A percentile compares a stretch with the other conserved stretches of the same genome.
Evolutionary conservation across 2,329 filamentous ascomycete genomes (phyloP).

Genomic region (Colletotrichum theobromicola): DNA sequence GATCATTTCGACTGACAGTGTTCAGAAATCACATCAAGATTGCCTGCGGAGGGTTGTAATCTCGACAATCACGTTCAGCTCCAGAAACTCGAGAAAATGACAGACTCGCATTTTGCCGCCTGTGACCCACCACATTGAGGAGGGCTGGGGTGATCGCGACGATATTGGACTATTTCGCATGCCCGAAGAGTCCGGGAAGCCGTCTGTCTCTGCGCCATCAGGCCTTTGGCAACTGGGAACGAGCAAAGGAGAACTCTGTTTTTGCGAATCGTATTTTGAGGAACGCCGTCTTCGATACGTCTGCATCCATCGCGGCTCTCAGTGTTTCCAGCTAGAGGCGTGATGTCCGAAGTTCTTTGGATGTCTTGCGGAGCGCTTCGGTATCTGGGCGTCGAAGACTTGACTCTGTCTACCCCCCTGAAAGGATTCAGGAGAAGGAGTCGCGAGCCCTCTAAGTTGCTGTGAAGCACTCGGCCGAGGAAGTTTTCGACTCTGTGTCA

Average conservation of each 20-base stretch:
- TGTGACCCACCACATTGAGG: neutral
- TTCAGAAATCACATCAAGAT: neutral
- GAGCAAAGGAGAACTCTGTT: neutral
- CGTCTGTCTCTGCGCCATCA: neutral
- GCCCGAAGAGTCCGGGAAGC: neutral
- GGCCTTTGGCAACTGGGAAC: neutral
- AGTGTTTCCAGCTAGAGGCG: neutral
- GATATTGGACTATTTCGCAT: neutral
- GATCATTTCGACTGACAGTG: neutral
- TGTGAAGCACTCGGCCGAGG: neutral
- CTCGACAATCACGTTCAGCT: neutral
- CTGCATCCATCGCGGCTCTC: neutral
- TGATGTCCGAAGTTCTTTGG: neutral
- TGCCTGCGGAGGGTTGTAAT: neutral
- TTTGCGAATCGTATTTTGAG: neutral
- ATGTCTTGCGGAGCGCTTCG: neutral
- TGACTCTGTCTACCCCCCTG: neutral
- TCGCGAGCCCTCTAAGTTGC: fast-evolving
- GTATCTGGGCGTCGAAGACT: fast-evolving
- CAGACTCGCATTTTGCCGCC: neutral
- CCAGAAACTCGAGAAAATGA: neutral
- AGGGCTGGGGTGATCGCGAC: neutral
- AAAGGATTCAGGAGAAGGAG: neutral
- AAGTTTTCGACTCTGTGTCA: neutral
- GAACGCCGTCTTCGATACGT: neutral